Base-by-base conservation (phyloP, 2,329 filamentous ascomycete species). In the Orbilia javanica region DNA sequence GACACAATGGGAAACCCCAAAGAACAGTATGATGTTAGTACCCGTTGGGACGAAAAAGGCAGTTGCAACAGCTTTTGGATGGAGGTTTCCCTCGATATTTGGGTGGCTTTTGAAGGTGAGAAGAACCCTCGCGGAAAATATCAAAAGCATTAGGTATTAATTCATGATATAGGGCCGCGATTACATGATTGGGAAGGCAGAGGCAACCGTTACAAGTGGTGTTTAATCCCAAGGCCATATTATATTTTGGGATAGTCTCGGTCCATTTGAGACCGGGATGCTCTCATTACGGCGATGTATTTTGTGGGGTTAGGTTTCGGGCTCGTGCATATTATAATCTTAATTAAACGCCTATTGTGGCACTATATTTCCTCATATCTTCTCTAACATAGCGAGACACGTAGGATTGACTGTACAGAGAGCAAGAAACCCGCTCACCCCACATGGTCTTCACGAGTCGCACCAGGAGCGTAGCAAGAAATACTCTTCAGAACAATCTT, bases 11-110 rank as follows among this genome's bases (percentile, higher is more conserved):
- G 39, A n/a, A 29, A 53, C 52, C 1, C 67, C 68, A 18, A 79
- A 68, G 22, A 55, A 79, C n/a, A 73, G 69, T 27, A 79, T 79
- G 75, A 79, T 79, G 36, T 6, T 79, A 10, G 75, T 73, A 4
- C 75, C 75, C 4, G 55, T 79, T 0, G 75, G 75, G 11, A 79
- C 60, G 10, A 79, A 79, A 53, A 79, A 73, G 18, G 34, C 68
- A 0, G 75, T 79, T 27, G 75, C 34, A 4, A 72, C 75, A 3
- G 68, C 69, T 15, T 79, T 79, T 46, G 75, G 75, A 6, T 79
- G 75, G 75, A 57, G 64, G 27, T 73, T 79, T n/a, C 69, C 68
- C 20, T 73, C 75, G 1, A 68, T 64, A 34, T 10, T 79, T 20
- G 75, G 67, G 3, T 79, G 75, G 75, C 27, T 79, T 1, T 8